Conservation (phyloP, 2,329 filamentous ascomycete species). For the Aureobasidium subglaciale region DNA sequence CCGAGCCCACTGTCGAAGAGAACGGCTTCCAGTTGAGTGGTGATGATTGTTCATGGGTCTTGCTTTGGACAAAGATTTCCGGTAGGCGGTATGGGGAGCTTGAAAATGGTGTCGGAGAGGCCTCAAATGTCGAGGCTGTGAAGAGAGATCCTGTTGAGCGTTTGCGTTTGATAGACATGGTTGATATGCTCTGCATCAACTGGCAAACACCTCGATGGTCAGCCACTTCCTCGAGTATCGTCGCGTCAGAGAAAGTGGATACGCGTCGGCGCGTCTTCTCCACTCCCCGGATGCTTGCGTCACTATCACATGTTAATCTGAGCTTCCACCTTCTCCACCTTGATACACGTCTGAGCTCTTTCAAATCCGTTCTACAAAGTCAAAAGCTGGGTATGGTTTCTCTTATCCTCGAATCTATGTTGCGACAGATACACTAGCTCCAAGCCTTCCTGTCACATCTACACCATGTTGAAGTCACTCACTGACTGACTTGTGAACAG, state of each 20-base stretch:
- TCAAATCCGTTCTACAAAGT: not conserved
- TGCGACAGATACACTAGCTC: too few relatives aligned
- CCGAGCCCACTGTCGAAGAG: too few relatives aligned
- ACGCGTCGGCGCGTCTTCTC: not conserved
- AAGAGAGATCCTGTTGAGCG: constrained; percentile 41
- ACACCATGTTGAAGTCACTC: not conserved
- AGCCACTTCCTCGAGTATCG: too few relatives aligned
- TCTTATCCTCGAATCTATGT: too few relatives aligned
- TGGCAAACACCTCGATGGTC: not conserved
- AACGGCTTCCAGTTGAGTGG: not conserved
- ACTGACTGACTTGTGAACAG: not conserved
- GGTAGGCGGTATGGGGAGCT: constrained; percentile 20
- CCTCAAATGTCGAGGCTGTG: constrained; percentile 36
- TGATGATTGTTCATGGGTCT: constrained; percentile 19
- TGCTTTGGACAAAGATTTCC: constrained; percentile 26
- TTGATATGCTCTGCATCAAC: not conserved
- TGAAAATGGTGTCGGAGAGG: constrained; percentile 22
- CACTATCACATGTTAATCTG: constrained; percentile 3
- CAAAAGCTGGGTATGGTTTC: not conserved
- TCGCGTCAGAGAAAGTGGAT: not conserved
- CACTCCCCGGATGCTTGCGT: not conserved
- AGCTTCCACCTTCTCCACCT: not conserved
- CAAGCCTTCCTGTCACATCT: too few relatives aligned
- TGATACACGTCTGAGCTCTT: not conserved
- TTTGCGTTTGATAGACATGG: constrained; percentile 53